phyloP scores from a whole-genome alignment of 257 asterid species.

The Solanum pimpinellifolium region DNA sequence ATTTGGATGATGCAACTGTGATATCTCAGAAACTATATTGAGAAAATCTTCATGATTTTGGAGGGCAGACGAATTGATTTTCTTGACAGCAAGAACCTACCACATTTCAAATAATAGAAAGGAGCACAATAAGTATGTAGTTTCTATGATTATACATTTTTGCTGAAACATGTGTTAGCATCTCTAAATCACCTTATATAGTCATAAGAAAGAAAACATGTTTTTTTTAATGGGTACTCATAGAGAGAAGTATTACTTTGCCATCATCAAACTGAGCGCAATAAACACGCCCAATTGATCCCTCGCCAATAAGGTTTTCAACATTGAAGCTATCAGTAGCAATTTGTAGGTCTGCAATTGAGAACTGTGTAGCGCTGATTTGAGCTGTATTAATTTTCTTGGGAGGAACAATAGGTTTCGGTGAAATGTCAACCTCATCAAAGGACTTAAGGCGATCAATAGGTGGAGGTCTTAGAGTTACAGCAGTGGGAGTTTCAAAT shows the following conservation, averaged over 20 bases:
- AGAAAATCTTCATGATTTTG: constrained; percentile 57
- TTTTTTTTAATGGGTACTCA: background rate
- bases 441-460: constrained; percentile 66
- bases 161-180: background rate
- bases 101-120: background rate
- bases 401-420: constrained; percentile 52
- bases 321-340: constrained; percentile 84
- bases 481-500: constrained; percentile 51
- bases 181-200: background rate
- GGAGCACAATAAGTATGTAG: background rate
- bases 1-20: constrained; percentile 70
- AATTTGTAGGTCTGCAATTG: constrained; percentile 88
- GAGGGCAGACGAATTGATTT: constrained; percentile 56
- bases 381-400: constrained; percentile 48
- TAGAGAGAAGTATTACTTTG: constrained; percentile 31
- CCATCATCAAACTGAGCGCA: constrained; percentile 76
- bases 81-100: constrained; percentile 91
- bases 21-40: constrained; percentile 55
- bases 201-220: background rate
- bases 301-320: constrained; percentile 88
- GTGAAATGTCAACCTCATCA: constrained; percentile 60
- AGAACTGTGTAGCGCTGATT: constrained; percentile 47
- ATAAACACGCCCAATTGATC: constrained; percentile 77
- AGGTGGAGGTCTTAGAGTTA: constrained; percentile 74
- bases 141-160: background rate